Conservation (phyloP, 2,329 filamentous ascomycete species). For the Sporothrix curviconia region DNA sequence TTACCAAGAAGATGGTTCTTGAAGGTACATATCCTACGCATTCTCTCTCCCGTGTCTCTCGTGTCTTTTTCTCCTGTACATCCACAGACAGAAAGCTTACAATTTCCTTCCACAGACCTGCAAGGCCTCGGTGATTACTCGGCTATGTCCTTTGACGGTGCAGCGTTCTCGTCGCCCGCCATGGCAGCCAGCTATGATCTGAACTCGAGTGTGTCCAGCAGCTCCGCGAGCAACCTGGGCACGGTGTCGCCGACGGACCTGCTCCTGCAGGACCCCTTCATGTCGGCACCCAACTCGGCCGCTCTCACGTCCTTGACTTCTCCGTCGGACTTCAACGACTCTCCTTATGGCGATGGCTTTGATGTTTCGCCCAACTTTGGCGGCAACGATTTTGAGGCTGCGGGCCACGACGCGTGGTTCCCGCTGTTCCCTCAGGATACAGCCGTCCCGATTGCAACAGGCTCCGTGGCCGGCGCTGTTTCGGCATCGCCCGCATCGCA, state of each 20-base stretch:
- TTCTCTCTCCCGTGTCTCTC: too few relatives aligned
- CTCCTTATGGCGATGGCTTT: slow-evolving; percentile 67
- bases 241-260: slow-evolving; percentile 85
- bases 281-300: slow-evolving; percentile 74
- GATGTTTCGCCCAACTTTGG: slow-evolving; percentile 75
- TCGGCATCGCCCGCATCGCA: slow-evolving; percentile 37
- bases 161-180: slow-evolving; percentile 49
- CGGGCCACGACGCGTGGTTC: slow-evolving; percentile 57
- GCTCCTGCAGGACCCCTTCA: slow-evolving; percentile 59
- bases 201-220: slow-evolving; percentile 35
- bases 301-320: slow-evolving; percentile 81
- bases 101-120: slow-evolving; percentile 40
- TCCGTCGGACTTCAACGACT: slow-evolving; percentile 70
- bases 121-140: slow-evolving; percentile 51
- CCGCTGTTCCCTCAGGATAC: slow-evolving; percentile 61
- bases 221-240: slow-evolving; percentile 49
- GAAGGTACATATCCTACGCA: slow-evolving; percentile 40
- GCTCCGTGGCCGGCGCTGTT: slow-evolving; percentile 15
- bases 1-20: slow-evolving; percentile 43
- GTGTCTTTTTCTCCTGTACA: too few relatives aligned
- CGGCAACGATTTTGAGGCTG: slow-evolving; percentile 48
- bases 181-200: slow-evolving; percentile 47
- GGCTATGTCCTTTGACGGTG: slow-evolving; percentile 42
- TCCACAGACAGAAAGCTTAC: slow-evolving; percentile 26
- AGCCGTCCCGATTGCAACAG: slow-evolving; percentile 4